Conservation (phyloP, 164 flowering plant genomes). For the Saururus chinensis region DNA sequence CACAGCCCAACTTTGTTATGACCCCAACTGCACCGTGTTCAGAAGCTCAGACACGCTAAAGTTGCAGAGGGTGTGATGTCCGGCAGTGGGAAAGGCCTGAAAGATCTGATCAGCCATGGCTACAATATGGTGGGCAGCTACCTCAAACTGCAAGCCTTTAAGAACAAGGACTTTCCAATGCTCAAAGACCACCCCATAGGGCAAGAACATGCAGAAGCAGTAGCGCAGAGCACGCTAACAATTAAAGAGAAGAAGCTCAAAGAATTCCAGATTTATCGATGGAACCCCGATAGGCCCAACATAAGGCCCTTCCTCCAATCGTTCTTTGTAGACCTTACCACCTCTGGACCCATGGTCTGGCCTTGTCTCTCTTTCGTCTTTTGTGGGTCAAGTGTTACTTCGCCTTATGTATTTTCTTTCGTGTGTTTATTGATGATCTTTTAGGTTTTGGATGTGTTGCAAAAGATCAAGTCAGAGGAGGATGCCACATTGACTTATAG, state of each 20-base stretch:
- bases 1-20: too few relatives aligned
- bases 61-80: slow-evolving; percentile 7
- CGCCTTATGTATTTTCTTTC: background rate
- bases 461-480: slow-evolving; percentile 57
- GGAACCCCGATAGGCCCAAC: slow-evolving; percentile 51
- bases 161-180: slow-evolving; percentile 23
- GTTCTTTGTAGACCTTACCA: slow-evolving; percentile 44
- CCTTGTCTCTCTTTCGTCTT: background rate
- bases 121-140: slow-evolving; percentile 7
- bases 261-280: slow-evolving; percentile 62
- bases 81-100: slow-evolving; percentile 3
- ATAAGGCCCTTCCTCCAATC: slow-evolving; percentile 55
- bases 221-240: slow-evolving; percentile 15
- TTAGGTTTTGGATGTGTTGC: slow-evolving; percentile 72
- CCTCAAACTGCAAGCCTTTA: slow-evolving; percentile 2
- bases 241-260: slow-evolving; percentile 15
- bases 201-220: slow-evolving; percentile 37
- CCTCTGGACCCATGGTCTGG: slow-evolving; percentile 68
- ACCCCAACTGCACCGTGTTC: too few relatives aligned
- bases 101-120: slow-evolving; percentile 1
- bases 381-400: background rate
- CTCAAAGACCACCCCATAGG: slow-evolving; percentile 41
- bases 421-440: background rate
- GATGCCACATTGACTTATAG: slow-evolving; percentile 54
- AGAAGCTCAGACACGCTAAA: background rate